Base-by-base conservation (phyloP, 106 monocot genomes). In the Acorus gramineus region DNA sequence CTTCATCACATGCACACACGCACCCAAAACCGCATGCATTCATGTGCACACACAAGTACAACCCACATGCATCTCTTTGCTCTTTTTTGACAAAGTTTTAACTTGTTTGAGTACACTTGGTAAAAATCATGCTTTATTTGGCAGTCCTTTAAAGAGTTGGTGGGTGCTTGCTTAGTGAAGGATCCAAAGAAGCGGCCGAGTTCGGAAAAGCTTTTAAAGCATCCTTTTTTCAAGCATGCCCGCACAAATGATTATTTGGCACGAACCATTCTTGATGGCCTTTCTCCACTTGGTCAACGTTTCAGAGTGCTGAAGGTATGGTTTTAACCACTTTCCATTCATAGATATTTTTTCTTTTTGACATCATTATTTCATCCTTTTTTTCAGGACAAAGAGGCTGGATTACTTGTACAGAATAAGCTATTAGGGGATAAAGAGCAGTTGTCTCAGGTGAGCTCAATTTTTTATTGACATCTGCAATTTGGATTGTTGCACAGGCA, bases 171-270 rank as follows among this genome's bases (percentile, higher is more conserved):
- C 79, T 76, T 98, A 50, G 92, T 92, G 56, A 98, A 98, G 79
- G 98, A 98, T 82, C 98, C 98, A 53, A 85, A 85, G 65, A 98
- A 98, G 71, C 87, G 90, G 2, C 90, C 87, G 5, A 60, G 81
- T 50, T 74, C 98, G 64, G 92, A 98, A 76, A 92, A 98, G 77
- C 81, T 98, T 71, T 62, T 92, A 69, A 98, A 98, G 71, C 98
- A 98, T 47, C 68, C 74, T 59, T 91, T 98, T 73, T 98, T 92
- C 75, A 98, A 86, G 45, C 81, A 81, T 69, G 84, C 74, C 48
- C 81, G 73, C 45, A 73, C 92, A 67, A 71, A 63, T 77, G 92
- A 98, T 10, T 92, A 79, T 80, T 75, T 89, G 57, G 77, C 63
- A 46, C 70, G 66, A 47, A 74, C 76, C 55, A 79, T 89, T 69